phyloP scores from a whole-genome alignment of 495 filamentous ascomycete species.

The Aspergillus egyptiacus region DNA sequence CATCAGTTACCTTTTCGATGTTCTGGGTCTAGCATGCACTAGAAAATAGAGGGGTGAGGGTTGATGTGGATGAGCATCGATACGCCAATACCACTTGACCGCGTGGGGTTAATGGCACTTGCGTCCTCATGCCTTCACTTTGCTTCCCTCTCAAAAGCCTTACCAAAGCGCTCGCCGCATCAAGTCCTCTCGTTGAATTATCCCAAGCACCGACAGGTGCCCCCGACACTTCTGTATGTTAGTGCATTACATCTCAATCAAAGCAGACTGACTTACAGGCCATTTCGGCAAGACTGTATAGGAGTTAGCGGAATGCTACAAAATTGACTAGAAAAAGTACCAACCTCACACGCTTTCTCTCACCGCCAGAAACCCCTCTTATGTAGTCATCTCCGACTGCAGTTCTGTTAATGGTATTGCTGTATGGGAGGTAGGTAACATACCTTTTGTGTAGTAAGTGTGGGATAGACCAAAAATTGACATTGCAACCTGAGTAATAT shows the following conservation, averaged over 20 bases:
- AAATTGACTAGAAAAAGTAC: not conserved
- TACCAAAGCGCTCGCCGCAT: constrained; percentile 69
- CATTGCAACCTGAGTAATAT: constrained; percentile 54
- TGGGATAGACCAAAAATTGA: constrained; percentile 56
- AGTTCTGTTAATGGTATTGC: constrained; percentile 28
- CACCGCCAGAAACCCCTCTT: constrained; percentile 74
- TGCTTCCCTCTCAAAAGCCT: not conserved
- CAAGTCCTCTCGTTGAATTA: constrained; percentile 78
- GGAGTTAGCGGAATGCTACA: constrained; percentile 2
- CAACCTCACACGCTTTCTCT: constrained; percentile 61
- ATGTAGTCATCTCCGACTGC: constrained; percentile 43
- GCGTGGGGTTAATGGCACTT: too few species aligned
- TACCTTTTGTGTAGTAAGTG: constrained; percentile 49
- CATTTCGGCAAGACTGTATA: constrained; percentile 48
- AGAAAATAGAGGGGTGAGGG: too few species aligned
- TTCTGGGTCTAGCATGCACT: too few species aligned
- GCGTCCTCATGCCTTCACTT: too few species aligned
- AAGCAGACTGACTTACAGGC: constrained; percentile 37
- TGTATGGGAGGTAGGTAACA: not conserved
- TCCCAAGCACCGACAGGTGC: constrained; percentile 75
- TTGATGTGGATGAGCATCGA: too few species aligned
- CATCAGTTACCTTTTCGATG: too few species aligned
- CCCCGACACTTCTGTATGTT: constrained; percentile 50
- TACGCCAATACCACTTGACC: too few species aligned
- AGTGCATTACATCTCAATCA: constrained; percentile 19